Evolutionary conservation across 768 basidiomycete species (phyloP).

Genomic region (Russula virescens): DNA sequence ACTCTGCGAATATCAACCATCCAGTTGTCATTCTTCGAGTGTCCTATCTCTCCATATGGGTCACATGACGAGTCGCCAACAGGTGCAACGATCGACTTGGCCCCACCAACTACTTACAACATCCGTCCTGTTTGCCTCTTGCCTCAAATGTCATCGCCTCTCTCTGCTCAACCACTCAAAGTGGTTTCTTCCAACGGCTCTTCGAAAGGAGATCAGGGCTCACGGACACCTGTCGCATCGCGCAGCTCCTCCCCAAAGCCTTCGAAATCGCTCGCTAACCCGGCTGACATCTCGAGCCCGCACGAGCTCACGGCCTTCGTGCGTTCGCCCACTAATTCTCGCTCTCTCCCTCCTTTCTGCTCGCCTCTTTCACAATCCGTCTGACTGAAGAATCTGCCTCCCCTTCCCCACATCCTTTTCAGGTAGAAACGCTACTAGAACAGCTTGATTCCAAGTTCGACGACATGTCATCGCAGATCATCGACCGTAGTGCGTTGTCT

Average conservation of each 20-base stretch:
- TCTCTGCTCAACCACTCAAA: too few species aligned
- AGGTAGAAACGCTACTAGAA: conserved; percentile 87
- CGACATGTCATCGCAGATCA: too few species aligned
- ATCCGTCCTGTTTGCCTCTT: too few species aligned
- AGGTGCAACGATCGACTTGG: too few species aligned
- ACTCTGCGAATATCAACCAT: too few species aligned
- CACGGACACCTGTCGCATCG: conserved; percentile 15
- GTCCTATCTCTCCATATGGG: too few species aligned
- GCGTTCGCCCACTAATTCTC: conserved; percentile 31
- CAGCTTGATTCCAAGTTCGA: conserved; percentile 87
- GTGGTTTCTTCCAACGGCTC: conserved; percentile 17
- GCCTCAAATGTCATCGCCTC: conserved; percentile 15
- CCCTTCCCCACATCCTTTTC: not conserved
- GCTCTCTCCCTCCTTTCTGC: not conserved
- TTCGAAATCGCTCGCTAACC: too few species aligned
- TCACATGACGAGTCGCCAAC: too few species aligned
- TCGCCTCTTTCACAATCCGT: not conserved
- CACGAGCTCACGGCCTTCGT: conserved; percentile 95
- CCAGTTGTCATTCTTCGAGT: too few species aligned
- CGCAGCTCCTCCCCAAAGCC: too few species aligned
- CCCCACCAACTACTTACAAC: too few species aligned
- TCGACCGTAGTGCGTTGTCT: conserved; percentile 60
- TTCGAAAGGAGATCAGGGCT: conserved; percentile 11
- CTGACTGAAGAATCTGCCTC: not conserved
- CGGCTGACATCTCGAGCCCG: too few species aligned